A percentile compares a stretch with the other conserved stretches of the same genome.
Evolutionary conservation across 2,329 filamentous ascomycete species (phyloP).

Genomic region (Aureobasidium mangrovei): DNA sequence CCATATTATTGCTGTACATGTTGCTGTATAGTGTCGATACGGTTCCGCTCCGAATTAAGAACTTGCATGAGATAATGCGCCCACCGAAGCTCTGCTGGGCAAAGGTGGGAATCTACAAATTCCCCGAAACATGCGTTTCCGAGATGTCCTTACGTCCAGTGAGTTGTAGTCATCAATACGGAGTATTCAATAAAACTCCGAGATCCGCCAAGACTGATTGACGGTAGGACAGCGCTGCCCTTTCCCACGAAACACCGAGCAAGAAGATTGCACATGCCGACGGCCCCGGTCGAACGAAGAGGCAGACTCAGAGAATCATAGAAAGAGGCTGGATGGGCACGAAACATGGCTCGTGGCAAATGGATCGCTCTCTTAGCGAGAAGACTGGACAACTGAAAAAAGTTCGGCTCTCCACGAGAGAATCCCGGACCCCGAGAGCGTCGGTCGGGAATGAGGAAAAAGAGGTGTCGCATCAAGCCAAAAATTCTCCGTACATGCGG

Average conservation of each 20-base stretch:
- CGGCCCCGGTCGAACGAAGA: no score
- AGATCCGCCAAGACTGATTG: background rate
- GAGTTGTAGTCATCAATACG: background rate
- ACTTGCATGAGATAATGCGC: constrained; percentile 2
- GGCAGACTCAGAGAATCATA: no score
- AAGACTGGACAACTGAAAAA: no score
- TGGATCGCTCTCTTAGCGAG: background rate
- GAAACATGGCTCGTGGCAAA: background rate
- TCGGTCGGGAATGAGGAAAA: constrained; percentile 6
- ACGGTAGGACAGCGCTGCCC: background rate
- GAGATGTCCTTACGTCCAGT: constrained; percentile 3
- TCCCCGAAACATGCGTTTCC: constrained; percentile 8
- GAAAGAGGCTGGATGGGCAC: no score
- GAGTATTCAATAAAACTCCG: background rate
- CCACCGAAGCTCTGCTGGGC: background rate
- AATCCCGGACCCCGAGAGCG: constrained; percentile 6
- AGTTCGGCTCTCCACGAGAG: constrained; percentile 11
- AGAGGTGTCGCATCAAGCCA: constrained; percentile 2
- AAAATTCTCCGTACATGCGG: constrained; percentile 10
- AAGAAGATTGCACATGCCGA: background rate
- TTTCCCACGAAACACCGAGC: background rate
- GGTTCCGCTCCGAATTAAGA: background rate
- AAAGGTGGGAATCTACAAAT: background rate
- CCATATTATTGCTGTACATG: constrained; percentile 6
- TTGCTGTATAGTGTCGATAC: constrained; percentile 8